These are phyloP conservation scores for Gardenia jasminoides DNA, from an alignment of 257 asterid genomes.

Conservation along the genomic window DNA sequence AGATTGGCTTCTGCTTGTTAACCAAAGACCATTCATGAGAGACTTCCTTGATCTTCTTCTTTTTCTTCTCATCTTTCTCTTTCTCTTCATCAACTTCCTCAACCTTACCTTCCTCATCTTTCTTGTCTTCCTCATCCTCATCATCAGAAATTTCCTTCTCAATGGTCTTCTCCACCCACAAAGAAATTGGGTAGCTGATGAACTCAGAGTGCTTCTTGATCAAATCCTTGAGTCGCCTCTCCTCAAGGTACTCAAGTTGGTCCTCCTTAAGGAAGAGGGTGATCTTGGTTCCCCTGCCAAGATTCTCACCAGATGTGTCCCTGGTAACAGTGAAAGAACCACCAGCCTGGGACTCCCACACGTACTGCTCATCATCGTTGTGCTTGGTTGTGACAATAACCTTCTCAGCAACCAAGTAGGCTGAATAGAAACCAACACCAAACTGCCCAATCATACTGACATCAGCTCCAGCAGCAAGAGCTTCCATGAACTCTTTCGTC, in stretches of 20 bases:
- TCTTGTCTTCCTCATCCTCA: constrained; percentile 54
- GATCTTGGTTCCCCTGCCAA: constrained; percentile 62
- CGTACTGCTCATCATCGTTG: constrained; percentile 60
- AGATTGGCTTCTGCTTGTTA: constrained; percentile 59
- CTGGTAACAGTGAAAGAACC: constrained; percentile 58
- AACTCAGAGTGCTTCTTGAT: constrained; percentile 59
- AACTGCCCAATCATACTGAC: constrained; percentile 68
- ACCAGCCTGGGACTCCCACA: constrained; percentile 67
- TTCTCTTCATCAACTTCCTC: constrained; percentile 57
- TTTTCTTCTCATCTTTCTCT: constrained; percentile 50
- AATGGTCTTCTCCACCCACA: constrained; percentile 57
- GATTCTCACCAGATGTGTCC: constrained; percentile 47
- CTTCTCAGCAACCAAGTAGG: constrained; percentile 58
- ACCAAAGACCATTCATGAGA: constrained; percentile 52
- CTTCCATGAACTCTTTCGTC: constrained; percentile 67
- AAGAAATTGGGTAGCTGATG: constrained; percentile 55
- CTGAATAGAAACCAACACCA: constrained; percentile 65
- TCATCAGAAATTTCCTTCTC: constrained; percentile 63
- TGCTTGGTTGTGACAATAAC: constrained; percentile 55
- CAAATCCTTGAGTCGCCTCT: constrained; percentile 56
- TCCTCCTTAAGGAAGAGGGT: constrained; percentile 56
- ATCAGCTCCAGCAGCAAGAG: constrained; percentile 65
- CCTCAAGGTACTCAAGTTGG: constrained; percentile 62
- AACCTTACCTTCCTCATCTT: constrained; percentile 56
- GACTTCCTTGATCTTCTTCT: constrained; percentile 57